Evolutionary conservation across 2,329 filamentous ascomycete genomes (phyloP).

Genomic region (Alternaria ethzedia): DNA sequence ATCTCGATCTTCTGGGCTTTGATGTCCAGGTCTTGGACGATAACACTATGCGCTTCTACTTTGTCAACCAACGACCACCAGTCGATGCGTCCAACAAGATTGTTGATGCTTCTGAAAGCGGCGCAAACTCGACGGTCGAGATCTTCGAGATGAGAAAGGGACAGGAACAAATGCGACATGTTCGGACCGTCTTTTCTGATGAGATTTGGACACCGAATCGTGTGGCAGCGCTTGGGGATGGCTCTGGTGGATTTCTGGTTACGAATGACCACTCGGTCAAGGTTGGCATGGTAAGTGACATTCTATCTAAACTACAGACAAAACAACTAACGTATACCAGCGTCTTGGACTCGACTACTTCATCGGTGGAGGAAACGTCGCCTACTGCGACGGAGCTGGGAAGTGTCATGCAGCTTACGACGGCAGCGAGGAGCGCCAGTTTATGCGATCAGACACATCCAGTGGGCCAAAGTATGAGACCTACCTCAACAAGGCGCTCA

Average conservation of each 20-base stretch:
- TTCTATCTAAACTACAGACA: background rate
- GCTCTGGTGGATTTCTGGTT: conserved; percentile 29
- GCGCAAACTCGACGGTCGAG: conserved; percentile 37
- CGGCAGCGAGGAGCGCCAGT: conserved; percentile 12
- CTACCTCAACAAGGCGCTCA: conserved; percentile 4
- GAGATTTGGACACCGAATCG: conserved; percentile 33
- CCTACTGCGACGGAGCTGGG: conserved; percentile 26
- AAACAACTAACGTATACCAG: background rate
- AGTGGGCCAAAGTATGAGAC: conserved; percentile 7
- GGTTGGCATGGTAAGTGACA: conserved; percentile 23
- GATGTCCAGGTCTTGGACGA: conserved; percentile 32
- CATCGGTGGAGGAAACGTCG: conserved; percentile 37
- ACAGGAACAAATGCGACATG: conserved; percentile 29
- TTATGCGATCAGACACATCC: background rate
- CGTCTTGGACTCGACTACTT: conserved; percentile 29
- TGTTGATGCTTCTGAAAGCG: conserved; percentile 28
- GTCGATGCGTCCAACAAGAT: conserved; percentile 28
- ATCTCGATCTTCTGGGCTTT: conserved; percentile 35
- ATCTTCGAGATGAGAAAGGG: conserved; percentile 33
- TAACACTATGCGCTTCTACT: conserved; percentile 35
- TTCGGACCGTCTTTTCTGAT: conserved; percentile 26
- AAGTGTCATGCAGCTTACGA: conserved; percentile 25
- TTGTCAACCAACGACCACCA: conserved; percentile 36
- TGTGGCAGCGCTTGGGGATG: conserved; percentile 26
- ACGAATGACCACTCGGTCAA: conserved; percentile 39